phyloP scores from a whole-genome alignment of 176 grass and related monocot species.

The Typha latifolia region DNA sequence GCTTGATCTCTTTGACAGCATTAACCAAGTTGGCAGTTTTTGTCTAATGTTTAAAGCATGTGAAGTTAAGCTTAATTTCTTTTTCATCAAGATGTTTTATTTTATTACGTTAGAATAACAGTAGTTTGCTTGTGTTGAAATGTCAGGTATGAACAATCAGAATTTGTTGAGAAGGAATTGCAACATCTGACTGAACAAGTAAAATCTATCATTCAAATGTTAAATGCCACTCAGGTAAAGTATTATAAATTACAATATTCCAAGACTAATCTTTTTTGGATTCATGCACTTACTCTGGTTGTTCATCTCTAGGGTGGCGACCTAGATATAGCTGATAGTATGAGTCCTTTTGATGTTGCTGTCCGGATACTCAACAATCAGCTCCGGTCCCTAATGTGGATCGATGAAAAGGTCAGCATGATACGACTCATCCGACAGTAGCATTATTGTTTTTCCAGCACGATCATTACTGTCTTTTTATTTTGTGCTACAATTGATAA shows the following conservation, averaged over 20 bases:
- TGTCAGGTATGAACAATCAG: slow-evolving; percentile 84
- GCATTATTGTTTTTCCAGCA: neutral
- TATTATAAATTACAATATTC: slow-evolving; percentile 1
- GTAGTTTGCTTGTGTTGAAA: slow-evolving; percentile 3
- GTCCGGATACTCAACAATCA: slow-evolving; percentile 98
- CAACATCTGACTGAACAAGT: slow-evolving; percentile 97
- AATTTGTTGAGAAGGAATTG: slow-evolving; percentile 79
- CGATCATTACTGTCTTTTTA: neutral
- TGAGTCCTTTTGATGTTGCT: slow-evolving; percentile 93
- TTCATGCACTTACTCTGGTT: slow-evolving; percentile 17
- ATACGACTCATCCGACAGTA: neutral
- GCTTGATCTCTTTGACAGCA: neutral
- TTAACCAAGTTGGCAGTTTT: too few relatives aligned
- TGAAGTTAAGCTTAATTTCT: too few relatives aligned
- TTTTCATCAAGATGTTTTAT: too few relatives aligned
- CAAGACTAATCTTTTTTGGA: slow-evolving; percentile 5
- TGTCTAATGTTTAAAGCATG: too few relatives aligned
- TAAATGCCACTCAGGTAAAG: slow-evolving; percentile 78
- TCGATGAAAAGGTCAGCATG: slow-evolving; percentile 80
- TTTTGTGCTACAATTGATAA: neutral
- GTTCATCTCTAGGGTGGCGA: slow-evolving; percentile 53
- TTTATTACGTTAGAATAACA: too few relatives aligned
- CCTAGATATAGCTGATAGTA: slow-evolving; percentile 53
- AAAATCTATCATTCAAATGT: slow-evolving; percentile 87
- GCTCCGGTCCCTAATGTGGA: slow-evolving; percentile 88